These are phyloP conservation scores for Tulasnella sp. DNA, from an alignment of 768 basidiomycete species.

Conservation along the genomic window DNA sequence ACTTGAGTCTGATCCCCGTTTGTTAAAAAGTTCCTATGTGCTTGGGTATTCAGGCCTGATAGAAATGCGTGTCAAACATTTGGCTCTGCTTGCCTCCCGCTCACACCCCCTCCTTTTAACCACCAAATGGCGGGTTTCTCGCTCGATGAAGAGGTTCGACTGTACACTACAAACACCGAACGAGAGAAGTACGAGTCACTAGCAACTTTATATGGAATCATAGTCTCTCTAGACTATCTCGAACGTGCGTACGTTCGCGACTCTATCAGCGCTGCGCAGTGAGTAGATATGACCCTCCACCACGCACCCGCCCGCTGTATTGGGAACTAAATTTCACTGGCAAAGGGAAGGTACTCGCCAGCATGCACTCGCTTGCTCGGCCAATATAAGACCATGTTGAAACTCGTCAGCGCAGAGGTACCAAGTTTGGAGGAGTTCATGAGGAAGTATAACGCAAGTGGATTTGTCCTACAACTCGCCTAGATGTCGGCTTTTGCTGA, in stretches of 20 bases:
- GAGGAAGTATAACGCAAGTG: conserved; percentile 71
- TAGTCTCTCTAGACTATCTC: conserved; percentile 88
- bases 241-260: conserved; percentile 95
- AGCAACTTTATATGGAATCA: conserved; percentile 86
- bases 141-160: conserved; percentile 87
- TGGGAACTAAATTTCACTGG: neutral
- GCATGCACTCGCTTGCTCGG: conserved; percentile 91
- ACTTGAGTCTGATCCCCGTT: no score
- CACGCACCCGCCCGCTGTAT: neutral
- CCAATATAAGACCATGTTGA: conserved; percentile 96
- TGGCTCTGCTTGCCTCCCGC: neutral
- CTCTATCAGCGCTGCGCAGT: conserved; percentile 87
- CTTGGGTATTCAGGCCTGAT: no score
- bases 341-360: conserved; percentile 81
- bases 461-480: neutral
- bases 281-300: conserved; percentile 38
- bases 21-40: no score
- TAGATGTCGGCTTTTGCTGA: neutral
- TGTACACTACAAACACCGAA: conserved; percentile 83
- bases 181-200: conserved; percentile 83
- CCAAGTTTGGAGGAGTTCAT: conserved; percentile 86
- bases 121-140: conserved; percentile 39
- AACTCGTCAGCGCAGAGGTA: conserved; percentile 87
- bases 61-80: neutral
- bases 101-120: neutral